Percentiles rank a stretch among this genome's conserved stretches.
Conservation (phyloP, 305 asterid species). For the Plantago lanceolata region DNA sequence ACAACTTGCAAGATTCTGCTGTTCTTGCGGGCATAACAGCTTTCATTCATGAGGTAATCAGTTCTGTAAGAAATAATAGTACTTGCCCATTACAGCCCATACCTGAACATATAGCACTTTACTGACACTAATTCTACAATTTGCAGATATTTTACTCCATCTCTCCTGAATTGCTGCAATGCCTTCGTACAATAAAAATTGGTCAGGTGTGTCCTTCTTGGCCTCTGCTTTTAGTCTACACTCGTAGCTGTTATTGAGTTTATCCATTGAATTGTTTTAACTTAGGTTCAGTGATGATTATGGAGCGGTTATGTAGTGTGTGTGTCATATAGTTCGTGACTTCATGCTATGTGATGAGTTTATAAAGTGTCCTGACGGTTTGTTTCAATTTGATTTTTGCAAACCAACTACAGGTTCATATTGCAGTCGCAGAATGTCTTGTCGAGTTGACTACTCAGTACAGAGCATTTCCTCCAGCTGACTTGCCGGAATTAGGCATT, state of each 20-base stretch:
- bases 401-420: slow-evolving; percentile 61
- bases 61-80: slow-evolving; percentile 5
- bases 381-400: background rate
- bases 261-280: slow-evolving; percentile 7
- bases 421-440: slow-evolving; percentile 78
- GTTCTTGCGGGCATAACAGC: slow-evolving; percentile 29
- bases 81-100: slow-evolving; percentile 19
- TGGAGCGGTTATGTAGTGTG: background rate
- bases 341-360: too few relatives aligned
- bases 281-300: background rate
- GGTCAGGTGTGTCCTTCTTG: slow-evolving; percentile 10
- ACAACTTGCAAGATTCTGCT: slow-evolving; percentile 35
- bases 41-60: slow-evolving; percentile 57
- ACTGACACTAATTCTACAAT: slow-evolving; percentile 26
- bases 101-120: slow-evolving; percentile 12
- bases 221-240: slow-evolving; percentile 8
- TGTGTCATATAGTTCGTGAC: background rate
- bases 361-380: background rate
- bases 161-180: slow-evolving; percentile 65
- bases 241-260: slow-evolving; percentile 1
- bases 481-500: slow-evolving; percentile 40
- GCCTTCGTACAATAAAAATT: slow-evolving; percentile 59
- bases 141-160: slow-evolving; percentile 57
- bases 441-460: slow-evolving; percentile 50
- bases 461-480: slow-evolving; percentile 30